phyloP scores from a whole-genome alignment of 305 asterid species.

The Fraxinus dipetala region DNA sequence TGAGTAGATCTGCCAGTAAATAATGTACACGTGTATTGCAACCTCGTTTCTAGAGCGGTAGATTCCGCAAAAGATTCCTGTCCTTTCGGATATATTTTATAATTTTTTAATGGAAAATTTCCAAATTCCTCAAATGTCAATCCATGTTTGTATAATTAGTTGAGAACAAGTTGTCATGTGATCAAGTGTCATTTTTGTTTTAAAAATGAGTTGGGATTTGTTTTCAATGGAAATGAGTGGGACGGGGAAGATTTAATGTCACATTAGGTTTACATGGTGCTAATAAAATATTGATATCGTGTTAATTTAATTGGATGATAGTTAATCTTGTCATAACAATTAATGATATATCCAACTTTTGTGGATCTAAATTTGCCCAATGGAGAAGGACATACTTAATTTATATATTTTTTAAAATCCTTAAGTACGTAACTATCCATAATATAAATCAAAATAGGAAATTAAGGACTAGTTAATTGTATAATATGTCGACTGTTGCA shows the following conservation, averaged over 20 bases:
- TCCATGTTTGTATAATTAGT: background rate
- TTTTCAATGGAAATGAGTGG: background rate
- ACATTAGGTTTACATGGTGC: background rate
- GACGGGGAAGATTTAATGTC: background rate
- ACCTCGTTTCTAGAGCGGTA: background rate
- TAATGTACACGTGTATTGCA: background rate
- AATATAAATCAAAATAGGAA: no score
- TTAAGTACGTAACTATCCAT: background rate
- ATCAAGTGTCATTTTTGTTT: background rate
- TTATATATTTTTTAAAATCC: background rate
- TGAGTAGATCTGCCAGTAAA: background rate
- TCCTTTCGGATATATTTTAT: background rate
- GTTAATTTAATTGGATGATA: background rate
- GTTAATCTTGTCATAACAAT: background rate
- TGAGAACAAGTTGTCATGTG: background rate
- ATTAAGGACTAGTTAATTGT: no score
- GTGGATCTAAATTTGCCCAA: background rate
- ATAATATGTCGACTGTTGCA: no score
- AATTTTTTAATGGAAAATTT: background rate
- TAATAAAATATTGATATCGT: background rate
- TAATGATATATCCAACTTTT: background rate
- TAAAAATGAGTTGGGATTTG: background rate
- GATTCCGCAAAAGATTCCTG: background rate
- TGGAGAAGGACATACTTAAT: background rate
- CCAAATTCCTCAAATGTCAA: background rate